Evolutionary conservation across 306 rosid genomes (phyloP), one percentile per base, ranked within the genome.

Genomic region (Spatholobus suberectus): DNA sequence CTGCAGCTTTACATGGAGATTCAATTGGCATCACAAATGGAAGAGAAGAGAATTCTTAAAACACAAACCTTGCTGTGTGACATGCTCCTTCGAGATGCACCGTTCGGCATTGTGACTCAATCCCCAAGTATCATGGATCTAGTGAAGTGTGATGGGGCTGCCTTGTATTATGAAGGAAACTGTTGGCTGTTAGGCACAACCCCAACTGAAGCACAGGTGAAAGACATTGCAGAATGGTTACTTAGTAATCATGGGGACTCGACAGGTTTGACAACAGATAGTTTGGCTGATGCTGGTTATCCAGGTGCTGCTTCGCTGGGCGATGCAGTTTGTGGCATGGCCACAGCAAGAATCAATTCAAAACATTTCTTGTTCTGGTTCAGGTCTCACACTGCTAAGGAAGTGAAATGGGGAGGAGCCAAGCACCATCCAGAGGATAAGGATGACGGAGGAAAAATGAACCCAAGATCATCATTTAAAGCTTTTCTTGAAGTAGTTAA

Each of bases 341-440:
- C 94, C 49, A 69, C 89, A 6, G 97, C 97, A 27, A 85, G 86
- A 83, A 88, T 92, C 80, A 82, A 71, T 58, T 70, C 87, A 5
- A 89, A 85, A 14, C 91, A 94, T 90, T 90, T 90, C 87, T 75
- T 94, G 87, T 94, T 94, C 85, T 94, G 98, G 98, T 94, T 91
- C 78, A 82, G 97, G 78, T 91, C 96, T 73, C 94, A 89, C 79
- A 82, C 84, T 21, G 94, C 96, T 24, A 86, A 89, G 85, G 97
- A 92, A 87, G 59, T 90, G 38, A 87, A 87, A 62, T 92, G 97
- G 98, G 96, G 96, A 70, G 97, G 94, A 83, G 94, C 98, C 44
- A 94, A 92, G 86, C 93, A 94, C 69, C 93, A 92, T 69, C 90
- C 94, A n/a, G 73, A 83, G 82, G 91, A 89, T 67, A 89, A 88